phyloP scores from a whole-genome alignment of 2,329 filamentous ascomycete genomes.

The Calonectria fujianensis region DNA sequence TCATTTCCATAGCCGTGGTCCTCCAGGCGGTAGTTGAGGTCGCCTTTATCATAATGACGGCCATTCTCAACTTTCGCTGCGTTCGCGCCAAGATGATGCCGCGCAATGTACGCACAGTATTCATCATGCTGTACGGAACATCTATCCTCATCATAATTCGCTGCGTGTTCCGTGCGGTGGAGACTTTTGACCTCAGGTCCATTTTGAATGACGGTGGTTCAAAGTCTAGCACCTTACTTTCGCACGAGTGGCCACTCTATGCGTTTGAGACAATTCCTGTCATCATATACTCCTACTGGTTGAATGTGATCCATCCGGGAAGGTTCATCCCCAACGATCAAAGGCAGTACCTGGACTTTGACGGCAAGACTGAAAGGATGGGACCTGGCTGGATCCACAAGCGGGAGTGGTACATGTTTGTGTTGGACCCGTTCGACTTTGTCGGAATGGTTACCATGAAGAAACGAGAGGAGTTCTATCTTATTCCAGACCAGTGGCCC shows the following conservation, averaged over 20 bases:
- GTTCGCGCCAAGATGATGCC: conserved; percentile 48
- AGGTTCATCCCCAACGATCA: conserved; percentile 62
- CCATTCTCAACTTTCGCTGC: conserved; percentile 47
- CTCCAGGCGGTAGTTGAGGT: conserved; percentile 56
- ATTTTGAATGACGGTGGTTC: conserved; percentile 41
- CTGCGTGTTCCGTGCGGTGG: conserved; percentile 52
- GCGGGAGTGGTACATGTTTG: conserved; percentile 45
- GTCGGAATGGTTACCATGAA: conserved; percentile 51
- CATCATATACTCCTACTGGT: conserved; percentile 64
- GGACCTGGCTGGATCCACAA: conserved; percentile 54
- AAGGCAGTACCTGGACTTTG: conserved; percentile 62
- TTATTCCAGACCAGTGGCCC: conserved; percentile 47
- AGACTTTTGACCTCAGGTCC: conserved; percentile 49
- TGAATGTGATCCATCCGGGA: conserved; percentile 66
- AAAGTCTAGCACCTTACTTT: conserved; percentile 56
- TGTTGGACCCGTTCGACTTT: conserved; percentile 51
- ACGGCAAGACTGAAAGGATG: conserved; percentile 61
- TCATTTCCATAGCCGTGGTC: conserved; percentile 71
- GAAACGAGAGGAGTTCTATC: conserved; percentile 51
- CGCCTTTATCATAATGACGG: conserved; percentile 50
- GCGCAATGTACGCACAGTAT: conserved; percentile 49
- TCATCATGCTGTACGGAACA: conserved; percentile 54
- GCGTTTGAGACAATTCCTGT: conserved; percentile 67
- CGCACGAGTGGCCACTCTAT: conserved; percentile 68
- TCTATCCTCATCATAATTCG: conserved; percentile 52